phyloP scores from a whole-genome alignment of 2,329 filamentous ascomycete species.

The Hypomyces perniciosus region DNA sequence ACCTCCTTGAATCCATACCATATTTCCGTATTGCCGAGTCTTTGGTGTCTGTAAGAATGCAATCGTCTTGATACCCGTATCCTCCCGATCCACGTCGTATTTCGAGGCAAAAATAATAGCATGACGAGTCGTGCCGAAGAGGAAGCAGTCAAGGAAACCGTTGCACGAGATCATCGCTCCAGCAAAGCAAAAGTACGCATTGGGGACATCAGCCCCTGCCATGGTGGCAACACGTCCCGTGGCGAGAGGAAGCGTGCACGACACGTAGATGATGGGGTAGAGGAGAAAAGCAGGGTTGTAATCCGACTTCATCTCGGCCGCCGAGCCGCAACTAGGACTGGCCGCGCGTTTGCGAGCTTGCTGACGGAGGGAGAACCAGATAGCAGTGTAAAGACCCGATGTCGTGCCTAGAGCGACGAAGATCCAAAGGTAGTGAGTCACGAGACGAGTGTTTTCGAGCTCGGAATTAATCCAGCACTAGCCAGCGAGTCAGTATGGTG shows the following conservation, averaged over 20 bases:
- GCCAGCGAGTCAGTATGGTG: background rate
- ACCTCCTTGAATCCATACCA: constrained; percentile 32
- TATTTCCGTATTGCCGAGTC: constrained; percentile 35
- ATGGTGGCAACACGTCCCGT: constrained; percentile 58
- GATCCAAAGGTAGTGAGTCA: constrained; percentile 61
- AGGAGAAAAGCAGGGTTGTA: constrained; percentile 54
- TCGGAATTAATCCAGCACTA: constrained; percentile 59
- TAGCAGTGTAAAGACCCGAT: constrained; percentile 33
- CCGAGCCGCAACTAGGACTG: constrained; percentile 12
- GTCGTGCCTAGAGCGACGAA: constrained; percentile 38
- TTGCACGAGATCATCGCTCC: constrained; percentile 53
- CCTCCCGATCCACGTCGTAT: constrained; percentile 33
- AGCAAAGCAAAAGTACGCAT: constrained; percentile 52
- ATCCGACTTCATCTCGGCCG: constrained; percentile 15
- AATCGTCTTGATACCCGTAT: constrained; percentile 47
- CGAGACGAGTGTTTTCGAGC: constrained; percentile 49
- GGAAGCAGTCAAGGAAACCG: constrained; percentile 48
- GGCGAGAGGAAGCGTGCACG: constrained; percentile 63
- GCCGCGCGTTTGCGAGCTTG: constrained; percentile 15
- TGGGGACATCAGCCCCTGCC: constrained; percentile 44
- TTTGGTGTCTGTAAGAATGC: constrained; percentile 40
- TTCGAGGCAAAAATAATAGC: constrained; percentile 43
- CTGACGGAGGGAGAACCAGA: constrained; percentile 34
- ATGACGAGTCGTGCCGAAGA: constrained; percentile 48
- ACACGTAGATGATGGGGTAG: constrained; percentile 62